Conservation (phyloP, 164 flowering plant genomes). For the Stephania japonica region DNA sequence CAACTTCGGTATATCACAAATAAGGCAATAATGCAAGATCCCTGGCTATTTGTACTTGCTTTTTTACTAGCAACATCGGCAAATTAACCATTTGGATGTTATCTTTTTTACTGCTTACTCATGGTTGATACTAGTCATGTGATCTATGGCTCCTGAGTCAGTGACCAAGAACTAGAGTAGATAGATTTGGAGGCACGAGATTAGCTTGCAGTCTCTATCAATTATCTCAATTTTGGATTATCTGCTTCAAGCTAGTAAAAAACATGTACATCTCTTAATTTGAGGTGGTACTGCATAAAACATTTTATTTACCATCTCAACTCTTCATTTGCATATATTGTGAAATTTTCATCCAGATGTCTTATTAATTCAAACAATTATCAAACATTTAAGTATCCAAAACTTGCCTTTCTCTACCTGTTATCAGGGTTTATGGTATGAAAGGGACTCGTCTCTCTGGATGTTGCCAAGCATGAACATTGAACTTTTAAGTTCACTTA, state of each 20-base stretch:
- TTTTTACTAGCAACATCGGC: too few species aligned
- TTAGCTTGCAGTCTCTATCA: not conserved
- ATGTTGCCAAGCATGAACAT: slow-evolving; percentile 87
- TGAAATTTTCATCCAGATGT: not conserved
- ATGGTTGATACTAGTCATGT: too few species aligned
- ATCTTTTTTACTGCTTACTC: too few species aligned
- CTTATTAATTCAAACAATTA: not conserved
- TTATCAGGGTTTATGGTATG: slow-evolving; percentile 76
- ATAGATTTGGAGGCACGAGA: too few species aligned
- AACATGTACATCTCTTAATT: not conserved
- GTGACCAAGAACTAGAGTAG: too few species aligned
- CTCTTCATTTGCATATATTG: not conserved
- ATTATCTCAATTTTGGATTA: not conserved
- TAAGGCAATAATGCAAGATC: too few species aligned
- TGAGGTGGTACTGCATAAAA: not conserved
- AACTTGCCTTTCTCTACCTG: slow-evolving; percentile 6
- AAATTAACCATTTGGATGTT: too few species aligned
- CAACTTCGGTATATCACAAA: too few species aligned
- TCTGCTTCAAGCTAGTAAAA: not conserved
- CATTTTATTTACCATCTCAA: not conserved
- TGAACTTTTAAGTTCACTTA: slow-evolving; percentile 46
- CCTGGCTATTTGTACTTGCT: too few species aligned
- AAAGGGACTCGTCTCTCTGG: slow-evolving; percentile 58
- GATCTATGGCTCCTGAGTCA: too few species aligned
- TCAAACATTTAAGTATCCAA: not conserved